Percentiles rank a stretch among this genome's conserved stretches.
These are phyloP conservation scores for Neurospora sp. DNA, from an alignment of 495 filamentous ascomycete species.

Conservation along the genomic window DNA sequence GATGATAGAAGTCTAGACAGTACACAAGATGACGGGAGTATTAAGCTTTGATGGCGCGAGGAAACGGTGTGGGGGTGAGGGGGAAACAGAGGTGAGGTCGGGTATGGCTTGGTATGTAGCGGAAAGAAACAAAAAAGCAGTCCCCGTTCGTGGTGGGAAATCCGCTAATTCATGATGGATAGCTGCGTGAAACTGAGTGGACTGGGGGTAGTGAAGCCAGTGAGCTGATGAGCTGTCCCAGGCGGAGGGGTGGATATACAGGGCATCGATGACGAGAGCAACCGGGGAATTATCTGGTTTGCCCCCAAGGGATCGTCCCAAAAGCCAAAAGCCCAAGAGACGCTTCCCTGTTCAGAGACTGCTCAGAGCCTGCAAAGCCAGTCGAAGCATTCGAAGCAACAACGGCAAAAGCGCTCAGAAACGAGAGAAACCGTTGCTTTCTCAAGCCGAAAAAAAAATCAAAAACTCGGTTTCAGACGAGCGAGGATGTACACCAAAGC, in stretches of 20 bases:
- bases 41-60: slow-evolving; percentile 1
- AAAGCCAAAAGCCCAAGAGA: not conserved
- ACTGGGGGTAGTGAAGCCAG: slow-evolving; percentile 15
- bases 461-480: slow-evolving; percentile 7
- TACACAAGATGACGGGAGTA: not conserved
- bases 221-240: slow-evolving; percentile 12
- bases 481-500: slow-evolving; percentile 1
- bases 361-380: not conserved
- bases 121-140: slow-evolving; percentile 14
- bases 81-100: slow-evolving; percentile 8
- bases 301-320: slow-evolving; percentile 15
- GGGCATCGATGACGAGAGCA: slow-evolving; percentile 21
- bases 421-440: slow-evolving; percentile 6
- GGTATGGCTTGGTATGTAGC: not conserved
- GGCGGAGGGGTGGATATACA: slow-evolving; percentile 25
- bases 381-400: not conserved
- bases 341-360: not conserved
- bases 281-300: slow-evolving; percentile 13
- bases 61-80: slow-evolving; percentile 12
- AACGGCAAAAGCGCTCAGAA: not conserved
- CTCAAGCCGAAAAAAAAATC: slow-evolving; percentile 10
- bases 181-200: slow-evolving; percentile 7
- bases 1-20: slow-evolving; percentile 7
- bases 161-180: slow-evolving; percentile 26
- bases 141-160: slow-evolving; percentile 9